phyloP scores from a whole-genome alignment of 2,329 filamentous ascomycete species.

The Claviceps sorghi region DNA sequence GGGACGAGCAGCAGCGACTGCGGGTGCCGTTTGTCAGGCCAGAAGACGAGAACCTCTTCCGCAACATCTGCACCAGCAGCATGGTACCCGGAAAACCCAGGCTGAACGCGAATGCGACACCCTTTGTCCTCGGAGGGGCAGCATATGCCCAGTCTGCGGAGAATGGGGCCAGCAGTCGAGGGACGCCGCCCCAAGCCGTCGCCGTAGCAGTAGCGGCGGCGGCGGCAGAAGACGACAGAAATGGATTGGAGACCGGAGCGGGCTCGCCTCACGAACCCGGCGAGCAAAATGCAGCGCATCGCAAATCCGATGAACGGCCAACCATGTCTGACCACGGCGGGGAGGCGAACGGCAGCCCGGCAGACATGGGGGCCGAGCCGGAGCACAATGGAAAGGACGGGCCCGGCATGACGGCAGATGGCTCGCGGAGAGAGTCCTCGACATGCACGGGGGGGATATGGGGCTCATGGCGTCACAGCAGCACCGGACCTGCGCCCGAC shows the following conservation, averaged over 20 bases:
- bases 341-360: conserved; percentile 26
- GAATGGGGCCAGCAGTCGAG: background rate
- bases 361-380: conserved; percentile 10
- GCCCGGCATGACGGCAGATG: conserved; percentile 12
- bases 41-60: conserved; percentile 72
- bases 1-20: conserved; percentile 73
- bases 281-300: conserved; percentile 19
- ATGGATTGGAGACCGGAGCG: conserved; percentile 13
- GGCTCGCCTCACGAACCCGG: conserved; percentile 24
- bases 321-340: conserved; percentile 28
- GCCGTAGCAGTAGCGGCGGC: conserved; percentile 4
- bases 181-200: conserved; percentile 5
- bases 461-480: conserved; percentile 54
- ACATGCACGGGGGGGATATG: conserved; percentile 46
- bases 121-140: conserved; percentile 23
- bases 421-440: conserved; percentile 30
- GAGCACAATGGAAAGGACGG: conserved; percentile 15
- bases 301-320: conserved; percentile 20
- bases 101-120: conserved; percentile 38
- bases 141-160: conserved; percentile 17
- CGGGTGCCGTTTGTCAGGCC: conserved; percentile 86
- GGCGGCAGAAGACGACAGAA: conserved; percentile 8
- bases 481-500: conserved; percentile 35
- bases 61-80: conserved; percentile 53
- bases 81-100: conserved; percentile 40